phyloP scores from a whole-genome alignment of 495 filamentous ascomycete species.

The Cercophora sp. region DNA sequence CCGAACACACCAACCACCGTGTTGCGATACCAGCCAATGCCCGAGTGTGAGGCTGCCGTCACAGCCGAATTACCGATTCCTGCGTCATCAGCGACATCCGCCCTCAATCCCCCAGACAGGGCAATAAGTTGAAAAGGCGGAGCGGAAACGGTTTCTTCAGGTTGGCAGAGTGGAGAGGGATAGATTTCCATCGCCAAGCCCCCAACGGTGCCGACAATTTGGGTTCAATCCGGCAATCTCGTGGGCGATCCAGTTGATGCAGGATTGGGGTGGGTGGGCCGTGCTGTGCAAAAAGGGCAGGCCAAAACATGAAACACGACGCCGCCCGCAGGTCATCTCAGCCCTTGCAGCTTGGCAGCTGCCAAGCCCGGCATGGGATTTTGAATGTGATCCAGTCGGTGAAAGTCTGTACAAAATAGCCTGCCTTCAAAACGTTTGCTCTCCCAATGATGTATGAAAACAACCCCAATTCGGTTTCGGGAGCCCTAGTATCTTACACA shows the following conservation, averaged over 20 bases:
- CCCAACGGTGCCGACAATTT: constrained; percentile 2
- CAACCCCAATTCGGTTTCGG: no score
- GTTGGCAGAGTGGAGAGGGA: not conserved
- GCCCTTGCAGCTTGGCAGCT: not conserved
- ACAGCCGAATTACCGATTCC: not conserved
- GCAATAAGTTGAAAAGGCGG: not conserved
- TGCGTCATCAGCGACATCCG: not conserved
- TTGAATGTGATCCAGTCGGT: no score
- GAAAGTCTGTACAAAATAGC: no score
- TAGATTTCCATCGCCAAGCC: constrained; percentile 6
- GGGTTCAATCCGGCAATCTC: constrained; percentile 9
- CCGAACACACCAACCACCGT: not conserved
- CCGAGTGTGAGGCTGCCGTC: not conserved
- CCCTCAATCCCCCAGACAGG: not conserved
- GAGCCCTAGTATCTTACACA: no score
- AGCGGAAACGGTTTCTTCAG: not conserved
- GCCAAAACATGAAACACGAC: constrained; percentile 10
- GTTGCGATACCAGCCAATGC: not conserved
- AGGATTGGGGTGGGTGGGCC: not conserved
- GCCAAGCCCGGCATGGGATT: constrained; percentile 9
- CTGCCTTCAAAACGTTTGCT: no score
- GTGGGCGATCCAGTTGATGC: constrained; percentile 10
- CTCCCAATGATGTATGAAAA: no score
- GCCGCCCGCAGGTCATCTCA: not conserved
- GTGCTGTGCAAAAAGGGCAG: not conserved